phyloP scores from a whole-genome alignment of 306 rosid genomes.

The Canavalia ensiformis region DNA sequence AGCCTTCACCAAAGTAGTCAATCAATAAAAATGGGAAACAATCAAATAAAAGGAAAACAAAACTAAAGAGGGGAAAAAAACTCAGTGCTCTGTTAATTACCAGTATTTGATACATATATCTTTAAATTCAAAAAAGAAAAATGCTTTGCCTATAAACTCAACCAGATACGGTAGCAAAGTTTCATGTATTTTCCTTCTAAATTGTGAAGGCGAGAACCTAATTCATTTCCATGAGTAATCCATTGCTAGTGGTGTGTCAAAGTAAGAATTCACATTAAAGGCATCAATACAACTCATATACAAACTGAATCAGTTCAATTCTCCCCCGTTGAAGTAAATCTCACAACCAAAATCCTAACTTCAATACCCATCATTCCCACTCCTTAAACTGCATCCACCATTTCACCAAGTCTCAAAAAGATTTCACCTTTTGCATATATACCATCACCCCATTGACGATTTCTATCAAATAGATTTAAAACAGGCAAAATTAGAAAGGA shows the following conservation, averaged over 20 bases:
- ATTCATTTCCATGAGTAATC: slow-evolving; percentile 3
- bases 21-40: slow-evolving; percentile 29
- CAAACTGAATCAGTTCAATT: slow-evolving; percentile 22
- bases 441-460: slow-evolving; percentile 28
- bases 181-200: slow-evolving; percentile 27
- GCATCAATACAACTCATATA: slow-evolving; percentile 12
- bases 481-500: neutral
- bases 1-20: neutral
- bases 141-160: slow-evolving; percentile 4
- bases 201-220: neutral
- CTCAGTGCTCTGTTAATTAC: neutral
- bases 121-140: slow-evolving; percentile 5
- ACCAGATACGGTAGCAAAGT: slow-evolving; percentile 17
- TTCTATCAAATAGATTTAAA: slow-evolving; percentile 26
- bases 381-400: neutral
- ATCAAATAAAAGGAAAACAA: slow-evolving; percentile 17
- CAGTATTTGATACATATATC: neutral
- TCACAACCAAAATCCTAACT: slow-evolving; percentile 34
- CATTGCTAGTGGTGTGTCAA: slow-evolving; percentile 11
- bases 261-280: slow-evolving; percentile 5
- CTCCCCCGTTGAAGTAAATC: slow-evolving; percentile 33
- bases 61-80: neutral
- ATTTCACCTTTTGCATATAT: slow-evolving; percentile 20
- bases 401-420: slow-evolving; percentile 18
- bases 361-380: slow-evolving; percentile 11